Evolutionary conservation across 2,329 filamentous ascomycete genomes (phyloP), one percentile per base, ranked within the genome.

Genomic region (Plectosphaerella sp.): DNA sequence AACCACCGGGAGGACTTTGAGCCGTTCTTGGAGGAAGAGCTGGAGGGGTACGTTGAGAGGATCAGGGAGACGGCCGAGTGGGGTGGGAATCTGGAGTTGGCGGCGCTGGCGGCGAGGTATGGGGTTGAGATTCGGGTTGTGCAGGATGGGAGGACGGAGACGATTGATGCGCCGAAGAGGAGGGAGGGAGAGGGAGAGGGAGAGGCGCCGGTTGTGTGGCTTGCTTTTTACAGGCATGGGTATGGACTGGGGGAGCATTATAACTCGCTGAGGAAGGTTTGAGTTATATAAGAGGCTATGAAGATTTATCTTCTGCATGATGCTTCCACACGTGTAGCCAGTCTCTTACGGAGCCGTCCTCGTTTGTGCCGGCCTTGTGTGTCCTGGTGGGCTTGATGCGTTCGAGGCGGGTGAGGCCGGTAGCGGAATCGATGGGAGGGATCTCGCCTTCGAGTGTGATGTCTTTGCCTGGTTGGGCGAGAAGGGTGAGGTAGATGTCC

Each of bases 241-340:
- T 97, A 95, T 68, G 93, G 93, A 1, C 74, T 99, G 48, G 94
- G 94, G 12, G 94, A 97, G 74, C 94, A 99, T 72, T 99, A 99
- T 72, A 99, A 99, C 67, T 96, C 92, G 50, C 71, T 99, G 66
- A 70, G 82, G 63, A 63, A 62, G 58, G 58, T 61, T 10, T 59
- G 45, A 52, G n/a, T 14, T 16, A 35, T n/a, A 24, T 12, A 14
- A 33, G 33, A 36, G 11, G 42, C 39, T 12, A 35, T 9, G 3
- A 6, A 39, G 5, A 15, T 33, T 20, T 15, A n/a, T n/a, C n/a
- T 25, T 33, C 11, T 41, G n/a, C 47, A 36, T 20, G 18, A 49
- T 68, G 69, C 48, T 65, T 66, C 80, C 80, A 84, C 8, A 83
- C 72, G 6, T 78, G 78, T 51, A 83, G 71, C 54, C 76, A 79